phyloP scores from a whole-genome alignment of 225 moss, liverwort and hornwort species.

The Marchantia polymorpha region DNA sequence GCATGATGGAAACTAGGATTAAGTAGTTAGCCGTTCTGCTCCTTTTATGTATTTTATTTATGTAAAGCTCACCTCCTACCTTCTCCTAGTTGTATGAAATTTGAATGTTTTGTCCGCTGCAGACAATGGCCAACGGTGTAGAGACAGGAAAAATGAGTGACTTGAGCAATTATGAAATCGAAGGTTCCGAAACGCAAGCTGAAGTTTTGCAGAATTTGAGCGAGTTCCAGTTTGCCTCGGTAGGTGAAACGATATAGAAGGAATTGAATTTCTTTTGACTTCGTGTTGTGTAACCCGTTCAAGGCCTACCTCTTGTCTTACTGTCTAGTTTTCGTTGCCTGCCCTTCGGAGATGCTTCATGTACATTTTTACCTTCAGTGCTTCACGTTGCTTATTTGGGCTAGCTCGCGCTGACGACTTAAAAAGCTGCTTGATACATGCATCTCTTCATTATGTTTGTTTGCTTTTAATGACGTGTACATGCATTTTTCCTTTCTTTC shows the following conservation, averaged over 20 bases:
- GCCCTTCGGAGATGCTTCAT: neutral
- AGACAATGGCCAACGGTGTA: slow-evolving; percentile 41
- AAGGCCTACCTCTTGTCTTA: neutral
- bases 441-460: too few species aligned
- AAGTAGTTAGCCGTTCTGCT: neutral
- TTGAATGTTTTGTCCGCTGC: neutral
- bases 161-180: slow-evolving; percentile 63
- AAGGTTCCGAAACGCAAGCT: slow-evolving; percentile 63
- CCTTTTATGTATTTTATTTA: neutral
- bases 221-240: slow-evolving; percentile 83
- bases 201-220: slow-evolving; percentile 84
- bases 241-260: slow-evolving; percentile 10
- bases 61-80: neutral
- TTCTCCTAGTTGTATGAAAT: neutral
- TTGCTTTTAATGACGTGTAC: too few species aligned
- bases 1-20: neutral
- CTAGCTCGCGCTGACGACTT: too few species aligned
- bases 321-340: neutral
- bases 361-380: too few species aligned
- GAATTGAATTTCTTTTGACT: neutral
- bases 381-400: too few species aligned
- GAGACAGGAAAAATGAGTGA: slow-evolving; percentile 56
- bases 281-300: neutral
- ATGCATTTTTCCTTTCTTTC: too few species aligned
- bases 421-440: too few species aligned